Percentiles rank a stretch among this genome's conserved stretches.
Conservation (phyloP, 768 basidiomycete species). For the Sistotremastrum suecicum region DNA sequence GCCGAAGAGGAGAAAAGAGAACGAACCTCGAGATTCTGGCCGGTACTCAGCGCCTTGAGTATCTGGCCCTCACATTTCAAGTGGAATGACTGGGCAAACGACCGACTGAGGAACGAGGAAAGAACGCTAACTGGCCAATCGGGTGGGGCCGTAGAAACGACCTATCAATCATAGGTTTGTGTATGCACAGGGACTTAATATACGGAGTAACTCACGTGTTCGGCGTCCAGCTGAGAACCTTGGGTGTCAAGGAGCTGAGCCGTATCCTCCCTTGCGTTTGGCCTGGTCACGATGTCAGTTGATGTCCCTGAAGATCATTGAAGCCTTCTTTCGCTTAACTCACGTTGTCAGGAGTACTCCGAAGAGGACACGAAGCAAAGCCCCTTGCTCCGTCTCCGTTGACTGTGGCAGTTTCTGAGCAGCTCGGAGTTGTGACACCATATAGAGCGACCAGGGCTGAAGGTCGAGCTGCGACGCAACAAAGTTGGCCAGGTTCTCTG, state of each 20-base stretch:
- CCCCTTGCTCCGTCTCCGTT: constrained; percentile 15
- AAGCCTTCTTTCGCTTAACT: no score
- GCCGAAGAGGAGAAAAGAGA: not conserved
- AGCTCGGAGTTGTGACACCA: not conserved
- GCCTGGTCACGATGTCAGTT: constrained; percentile 11
- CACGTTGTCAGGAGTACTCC: no score
- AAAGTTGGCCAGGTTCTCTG: constrained; percentile 36
- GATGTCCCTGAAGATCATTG: constrained; percentile 2
- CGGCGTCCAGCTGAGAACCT: constrained; percentile 58
- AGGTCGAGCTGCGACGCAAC: constrained; percentile 36
- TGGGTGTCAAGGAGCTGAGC: constrained; percentile 67
- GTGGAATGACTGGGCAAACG: constrained; percentile 65
- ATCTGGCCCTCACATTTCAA: constrained; percentile 56
- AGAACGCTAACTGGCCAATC: constrained; percentile 64
- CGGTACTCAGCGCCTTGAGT: constrained; percentile 61
- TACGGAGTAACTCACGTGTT: constrained; percentile 41
- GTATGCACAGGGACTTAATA: not conserved
- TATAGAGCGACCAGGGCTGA: constrained; percentile 41
- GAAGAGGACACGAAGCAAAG: no score
- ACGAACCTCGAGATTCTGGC: constrained; percentile 60
- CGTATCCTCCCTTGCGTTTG: constrained; percentile 29
- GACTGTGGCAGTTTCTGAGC: constrained; percentile 7
- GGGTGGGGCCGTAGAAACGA: constrained; percentile 51
- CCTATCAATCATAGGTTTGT: constrained; percentile 21
- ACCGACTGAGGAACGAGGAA: constrained; percentile 66